Evolutionary conservation across 768 basidiomycete genomes (phyloP).

Genomic region (Auricularia cornea): DNA sequence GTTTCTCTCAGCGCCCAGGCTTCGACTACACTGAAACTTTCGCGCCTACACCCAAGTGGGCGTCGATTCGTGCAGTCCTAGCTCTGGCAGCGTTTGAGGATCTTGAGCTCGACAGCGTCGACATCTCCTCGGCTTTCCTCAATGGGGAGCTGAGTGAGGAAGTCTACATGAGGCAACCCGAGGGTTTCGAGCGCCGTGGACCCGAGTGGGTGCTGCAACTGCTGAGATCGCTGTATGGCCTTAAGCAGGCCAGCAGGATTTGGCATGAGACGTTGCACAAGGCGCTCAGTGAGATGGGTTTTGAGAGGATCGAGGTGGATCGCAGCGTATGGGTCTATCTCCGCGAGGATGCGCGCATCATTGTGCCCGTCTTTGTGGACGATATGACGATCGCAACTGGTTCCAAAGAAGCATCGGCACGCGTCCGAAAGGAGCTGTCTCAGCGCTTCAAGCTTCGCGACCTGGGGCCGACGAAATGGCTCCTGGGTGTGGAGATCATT

Average conservation of each 20-base stretch:
- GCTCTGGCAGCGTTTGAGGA: slow-evolving; percentile 14
- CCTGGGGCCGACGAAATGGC: slow-evolving; percentile 10
- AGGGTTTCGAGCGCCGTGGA: background rate
- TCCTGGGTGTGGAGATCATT: slow-evolving; percentile 1
- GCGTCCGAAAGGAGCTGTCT: slow-evolving; percentile 17
- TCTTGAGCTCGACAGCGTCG: slow-evolving; percentile 11
- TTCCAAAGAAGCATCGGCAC: background rate
- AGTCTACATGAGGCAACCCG: slow-evolving; percentile 13
- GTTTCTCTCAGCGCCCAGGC: slow-evolving; percentile 29
- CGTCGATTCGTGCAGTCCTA: slow-evolving; percentile 17
- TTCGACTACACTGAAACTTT: slow-evolving; percentile 30
- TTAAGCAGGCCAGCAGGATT: slow-evolving; percentile 16
- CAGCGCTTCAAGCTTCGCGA: slow-evolving; percentile 18
- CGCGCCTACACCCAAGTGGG: slow-evolving; percentile 19
- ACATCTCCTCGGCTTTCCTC: slow-evolving; percentile 17
- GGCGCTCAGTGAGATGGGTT: slow-evolving; percentile 13
- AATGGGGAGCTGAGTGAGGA: slow-evolving; percentile 12
- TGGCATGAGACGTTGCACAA: slow-evolving; percentile 22
- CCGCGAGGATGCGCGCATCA: background rate
- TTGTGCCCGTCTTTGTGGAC: slow-evolving; percentile 17
- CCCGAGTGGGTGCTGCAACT: slow-evolving; percentile 11
- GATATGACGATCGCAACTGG: background rate
- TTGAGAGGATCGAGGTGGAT: slow-evolving; percentile 12
- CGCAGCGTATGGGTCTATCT: slow-evolving; percentile 24
- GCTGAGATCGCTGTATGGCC: slow-evolving; percentile 17